These are phyloP conservation scores for Primulina eburnea DNA, from an alignment of 257 asterid genomes.

Conservation along the genomic window DNA sequence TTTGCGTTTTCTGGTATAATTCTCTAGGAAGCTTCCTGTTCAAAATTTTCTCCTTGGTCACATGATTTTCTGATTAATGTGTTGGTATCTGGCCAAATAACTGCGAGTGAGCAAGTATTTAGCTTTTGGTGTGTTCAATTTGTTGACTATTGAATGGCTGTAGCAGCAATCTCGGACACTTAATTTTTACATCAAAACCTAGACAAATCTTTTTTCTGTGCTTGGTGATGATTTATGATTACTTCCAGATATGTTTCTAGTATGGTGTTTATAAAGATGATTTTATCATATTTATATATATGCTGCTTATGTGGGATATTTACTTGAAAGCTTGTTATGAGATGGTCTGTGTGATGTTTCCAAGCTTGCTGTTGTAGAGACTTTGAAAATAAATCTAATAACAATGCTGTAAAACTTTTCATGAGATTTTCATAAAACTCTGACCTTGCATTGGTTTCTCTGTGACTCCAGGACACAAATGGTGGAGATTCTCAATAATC, in stretches of 20 bases:
- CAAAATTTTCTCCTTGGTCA: conserved; percentile 18
- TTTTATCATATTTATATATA: neutral
- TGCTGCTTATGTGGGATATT: conserved; percentile 7
- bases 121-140: conserved; percentile 14
- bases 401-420: conserved; percentile 3
- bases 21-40: conserved; percentile 14
- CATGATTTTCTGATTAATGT: conserved; percentile 20
- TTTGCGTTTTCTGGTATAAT: conserved; percentile 20
- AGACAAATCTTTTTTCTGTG: neutral
- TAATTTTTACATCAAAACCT: conserved; percentile 4
- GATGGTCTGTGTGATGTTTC: conserved; percentile 10
- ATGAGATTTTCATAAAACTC: conserved; percentile 9
- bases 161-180: conserved; percentile 17
- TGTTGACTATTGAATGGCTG: conserved; percentile 10
- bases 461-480: conserved; percentile 56
- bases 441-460: conserved; percentile 24
- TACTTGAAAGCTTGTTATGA: conserved; percentile 3
- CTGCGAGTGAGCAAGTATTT: conserved; percentile 6
- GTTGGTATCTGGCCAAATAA: conserved; percentile 14
- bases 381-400: conserved; percentile 4
- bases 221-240: neutral
- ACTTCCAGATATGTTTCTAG: neutral
- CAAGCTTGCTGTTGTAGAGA: conserved; percentile 11
- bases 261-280: neutral
- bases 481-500: conserved; percentile 79